Percentiles rank a stretch among this genome's conserved stretches.
Evolutionary conservation across 768 basidiomycete genomes (phyloP).

Genomic region (Mycena maculata): DNA sequence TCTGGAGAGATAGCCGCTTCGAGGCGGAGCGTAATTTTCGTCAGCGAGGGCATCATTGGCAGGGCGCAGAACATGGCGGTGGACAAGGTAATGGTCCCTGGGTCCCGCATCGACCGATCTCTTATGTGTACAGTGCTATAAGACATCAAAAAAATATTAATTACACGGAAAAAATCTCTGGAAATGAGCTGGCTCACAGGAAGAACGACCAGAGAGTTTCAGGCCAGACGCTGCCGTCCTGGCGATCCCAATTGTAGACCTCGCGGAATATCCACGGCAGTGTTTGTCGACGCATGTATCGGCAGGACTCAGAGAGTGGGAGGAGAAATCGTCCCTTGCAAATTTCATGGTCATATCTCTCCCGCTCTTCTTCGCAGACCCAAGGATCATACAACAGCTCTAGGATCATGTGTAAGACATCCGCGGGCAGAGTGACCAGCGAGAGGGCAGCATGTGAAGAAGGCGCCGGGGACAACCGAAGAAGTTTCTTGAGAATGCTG

Average conservation of each 20-base stretch:
- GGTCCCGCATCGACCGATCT: background rate
- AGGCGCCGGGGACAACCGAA: background rate
- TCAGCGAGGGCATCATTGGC: background rate
- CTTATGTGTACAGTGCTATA: conserved; percentile 4
- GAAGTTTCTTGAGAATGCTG: background rate
- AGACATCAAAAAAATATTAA: background rate
- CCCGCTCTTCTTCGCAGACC: background rate
- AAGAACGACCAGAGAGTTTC: conserved; percentile 10
- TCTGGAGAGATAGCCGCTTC: background rate
- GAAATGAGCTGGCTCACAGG: background rate
- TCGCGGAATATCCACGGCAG: conserved; percentile 24
- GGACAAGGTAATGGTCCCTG: background rate
- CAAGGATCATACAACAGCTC: background rate
- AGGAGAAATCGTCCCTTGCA: conserved; percentile 6
- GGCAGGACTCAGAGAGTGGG: conserved; percentile 7
- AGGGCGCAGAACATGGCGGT: background rate
- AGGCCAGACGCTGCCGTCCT: conserved; percentile 10
- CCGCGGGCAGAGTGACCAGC: background rate
- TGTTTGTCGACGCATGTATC: conserved; percentile 1
- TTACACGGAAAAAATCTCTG: no score
- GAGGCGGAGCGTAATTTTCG: background rate
- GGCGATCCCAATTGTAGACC: conserved; percentile 15
- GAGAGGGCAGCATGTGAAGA: background rate
- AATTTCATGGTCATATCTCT: conserved; percentile 7
- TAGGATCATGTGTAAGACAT: conserved; percentile 3